Base-by-base conservation (phyloP, 805 yeast species). In the Zygosaccharomyces siamensis region DNA sequence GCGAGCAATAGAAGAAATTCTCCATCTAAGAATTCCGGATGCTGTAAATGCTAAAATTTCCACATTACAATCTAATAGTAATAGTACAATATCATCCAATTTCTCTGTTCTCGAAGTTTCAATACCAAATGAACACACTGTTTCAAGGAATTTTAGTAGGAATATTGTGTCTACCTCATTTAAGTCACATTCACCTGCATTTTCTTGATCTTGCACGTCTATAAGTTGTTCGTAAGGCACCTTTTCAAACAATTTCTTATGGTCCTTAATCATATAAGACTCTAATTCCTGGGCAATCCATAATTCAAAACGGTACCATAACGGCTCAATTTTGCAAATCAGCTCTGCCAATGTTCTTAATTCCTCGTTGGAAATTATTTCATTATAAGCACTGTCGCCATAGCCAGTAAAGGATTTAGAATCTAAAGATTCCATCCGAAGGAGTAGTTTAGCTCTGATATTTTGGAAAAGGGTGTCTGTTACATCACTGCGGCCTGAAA, bases 1-100 rank as follows among this genome's bases (percentile, higher is more conserved):
- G n/a, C 45, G 35, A 32, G 58, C 53, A 5, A 80, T 66, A 0
- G 57, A 49, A 1, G 56, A 46, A 24, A 74, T 69, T 64, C 80
- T 75, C 89, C 88, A 84, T 51, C 82, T 74, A 14, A 81, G 58
- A 33, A 63, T 21, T 35, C 55, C 52, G 3, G 62, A 54, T 35
- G 58, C 40, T 5, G 49, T 32, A 1, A 28, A 24, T 3, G 62
- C 52, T 12, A 62, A 36, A 4, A 26, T 35, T 43, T 57, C 62
- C 4, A 51, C 46, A 7, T 59, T 53, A 28, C 59, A 56, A 24
- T 51, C 56, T 27, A 61, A 38, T 14, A 63, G 49, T 7, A 49
- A 21, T n/a, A 64, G 28, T 10, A 62, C 23, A 14, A 57, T 32
- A 4, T 36, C 49, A 39, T 61, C 61, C 16, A 58, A 32, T 10